A percentile compares a stretch with the other conserved stretches of the same genome.
These are phyloP conservation scores for Clavispora carvajalis DNA, from an alignment of 805 yeast species.

Conservation along the genomic window DNA sequence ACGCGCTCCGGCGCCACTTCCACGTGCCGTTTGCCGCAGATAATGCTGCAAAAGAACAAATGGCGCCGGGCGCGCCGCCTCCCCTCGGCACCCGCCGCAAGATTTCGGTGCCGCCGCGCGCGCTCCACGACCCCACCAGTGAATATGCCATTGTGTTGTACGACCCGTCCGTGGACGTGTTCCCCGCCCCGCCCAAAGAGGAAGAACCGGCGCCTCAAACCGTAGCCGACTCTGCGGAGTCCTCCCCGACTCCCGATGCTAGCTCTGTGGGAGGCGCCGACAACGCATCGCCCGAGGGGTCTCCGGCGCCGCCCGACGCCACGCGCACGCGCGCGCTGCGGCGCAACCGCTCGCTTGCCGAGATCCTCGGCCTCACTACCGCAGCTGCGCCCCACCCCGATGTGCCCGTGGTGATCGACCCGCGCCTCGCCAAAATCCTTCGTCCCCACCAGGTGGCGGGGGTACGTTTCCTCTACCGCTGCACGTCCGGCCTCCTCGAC, in stretches of 20 bases:
- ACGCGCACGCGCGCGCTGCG: slow-evolving; percentile 4
- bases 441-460: slow-evolving; percentile 98
- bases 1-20: slow-evolving; percentile 43
- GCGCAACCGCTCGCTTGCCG: slow-evolving; percentile 57
- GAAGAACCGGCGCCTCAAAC: slow-evolving; percentile 12
- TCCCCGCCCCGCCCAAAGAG: slow-evolving; percentile 31
- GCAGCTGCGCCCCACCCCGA: slow-evolving; percentile 56
- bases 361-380: slow-evolving; percentile 71
- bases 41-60: slow-evolving; percentile 27
- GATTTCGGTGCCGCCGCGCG: slow-evolving; percentile 71
- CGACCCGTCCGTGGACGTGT: slow-evolving; percentile 85
- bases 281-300: too few relatives aligned
- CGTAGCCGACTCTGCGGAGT: too few relatives aligned
- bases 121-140: slow-evolving; percentile 90
- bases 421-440: slow-evolving; percentile 71
- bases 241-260: too few relatives aligned
- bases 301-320: not conserved
- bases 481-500: slow-evolving; percentile 83
- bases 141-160: slow-evolving; percentile 92
- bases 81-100: slow-evolving; percentile 79
- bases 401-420: slow-evolving; percentile 96
- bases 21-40: slow-evolving; percentile 52
- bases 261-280: too few relatives aligned
- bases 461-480: slow-evolving; percentile 81
- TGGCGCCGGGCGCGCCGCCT: slow-evolving; percentile 47